Evolutionary conservation across 2,329 filamentous ascomycete genomes (phyloP), one percentile per base, ranked within the genome.

Genomic region (Corynespora cassiicola): DNA sequence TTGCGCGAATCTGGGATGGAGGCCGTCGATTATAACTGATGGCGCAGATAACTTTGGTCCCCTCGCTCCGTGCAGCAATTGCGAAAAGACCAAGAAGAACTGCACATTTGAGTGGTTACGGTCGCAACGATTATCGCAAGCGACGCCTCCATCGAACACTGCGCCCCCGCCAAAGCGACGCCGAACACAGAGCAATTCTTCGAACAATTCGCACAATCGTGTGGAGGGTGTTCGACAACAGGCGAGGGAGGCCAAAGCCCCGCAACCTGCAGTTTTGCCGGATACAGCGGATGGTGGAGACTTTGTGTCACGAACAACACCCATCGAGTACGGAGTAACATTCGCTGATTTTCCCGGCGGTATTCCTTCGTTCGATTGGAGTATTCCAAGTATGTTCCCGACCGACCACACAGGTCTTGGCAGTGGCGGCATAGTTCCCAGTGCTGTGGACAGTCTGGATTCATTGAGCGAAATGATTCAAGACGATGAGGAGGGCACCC

Each of bases 91-190:
- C 27, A 71, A 69, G 28, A 74, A 73, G 42, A 61, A 53, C 10
- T 75, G 72, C 43, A 74, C 72, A 0, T 73, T 74, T 41, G 66
- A 73, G 33, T 75, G 71, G 69, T 58, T 74, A 18, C 59, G 63
- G 8, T 66, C 61, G 22, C 63, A 66, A 24, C 58, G 63, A 11
- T 48, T 65, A 7, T 47, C 35, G 28, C 62, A 65, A 42, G 61
- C 60, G 24, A 43, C 55, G 28, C 49, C 54, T 26, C 52, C 44
- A 29, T 18, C 46, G 16, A 54, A 32, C 23, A 23, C 52, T 15
- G 31, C 42, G 23, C 58, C 59, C 11, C 50, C 56, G 23, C 29
- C 52, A 28, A 66, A 66, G 49, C 55, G 57, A 42, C 61, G 61
- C 26, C 58, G 61, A 7, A 66, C 53, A 18, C 44, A 52, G 36